Conservation (phyloP, 371 early-diverging fungal species). For the Rhizopus stolonifer region DNA sequence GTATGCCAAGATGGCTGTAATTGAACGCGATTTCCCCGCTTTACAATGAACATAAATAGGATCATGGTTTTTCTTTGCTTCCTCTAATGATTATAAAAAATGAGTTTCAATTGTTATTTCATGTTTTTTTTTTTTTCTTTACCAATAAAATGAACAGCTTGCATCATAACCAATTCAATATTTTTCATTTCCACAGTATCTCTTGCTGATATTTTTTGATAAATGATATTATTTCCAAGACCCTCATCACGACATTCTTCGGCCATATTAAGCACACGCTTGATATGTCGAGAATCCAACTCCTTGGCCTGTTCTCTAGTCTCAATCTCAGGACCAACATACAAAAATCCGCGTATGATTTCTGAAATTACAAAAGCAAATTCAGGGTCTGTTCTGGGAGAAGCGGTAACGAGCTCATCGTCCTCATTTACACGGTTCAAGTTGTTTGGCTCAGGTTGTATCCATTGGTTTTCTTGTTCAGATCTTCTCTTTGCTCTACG, state of each 20-base stretch:
- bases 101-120: conserved; percentile 2
- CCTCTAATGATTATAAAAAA: conserved; percentile 31
- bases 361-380: conserved; percentile 58
- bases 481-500: conserved; percentile 41
- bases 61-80: conserved; percentile 45
- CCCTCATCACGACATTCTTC: conserved; percentile 60
- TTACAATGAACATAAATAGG: conserved; percentile 85
- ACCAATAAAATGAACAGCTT: conserved; percentile 65
- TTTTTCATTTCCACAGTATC: conserved; percentile 67
- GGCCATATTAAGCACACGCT: conserved; percentile 63
- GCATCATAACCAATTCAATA: conserved; percentile 56
- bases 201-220: conserved; percentile 59
- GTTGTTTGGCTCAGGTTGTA: conserved; percentile 4
- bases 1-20: conserved; percentile 77
- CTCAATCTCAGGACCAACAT: conserved; percentile 62
- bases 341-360: conserved; percentile 60
- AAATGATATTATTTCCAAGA: conserved; percentile 26
- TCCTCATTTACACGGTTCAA: conserved; percentile 37
- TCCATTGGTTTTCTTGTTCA: conserved; percentile 8
- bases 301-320: conserved; percentile 50
- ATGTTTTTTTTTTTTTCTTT: conserved; percentile 8
- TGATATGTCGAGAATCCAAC: conserved; percentile 45
- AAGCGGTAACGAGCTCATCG: conserved; percentile 30
- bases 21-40: conserved; percentile 83
- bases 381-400: conserved; percentile 44